A percentile compares a stretch with the other conserved stretches of the same genome.
Conservation (phyloP, 805 yeast genomes). For the Kodamaea leandrae region DNA sequence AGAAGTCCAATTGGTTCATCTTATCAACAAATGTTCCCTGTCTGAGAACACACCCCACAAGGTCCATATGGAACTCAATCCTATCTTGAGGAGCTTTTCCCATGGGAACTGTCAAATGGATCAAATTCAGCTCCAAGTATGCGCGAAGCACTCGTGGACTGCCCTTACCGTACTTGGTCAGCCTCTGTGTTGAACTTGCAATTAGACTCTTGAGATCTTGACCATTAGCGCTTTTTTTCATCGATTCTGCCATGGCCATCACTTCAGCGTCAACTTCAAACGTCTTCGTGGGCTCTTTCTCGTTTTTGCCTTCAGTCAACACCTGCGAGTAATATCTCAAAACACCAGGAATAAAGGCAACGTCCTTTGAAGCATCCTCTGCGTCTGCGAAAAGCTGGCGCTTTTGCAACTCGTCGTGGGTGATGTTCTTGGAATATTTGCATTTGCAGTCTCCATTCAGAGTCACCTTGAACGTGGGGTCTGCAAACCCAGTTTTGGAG, state of each 20-base stretch:
- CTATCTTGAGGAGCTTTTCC: too few species aligned
- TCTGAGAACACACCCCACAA: slow-evolving; percentile 23
- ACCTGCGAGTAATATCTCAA: too few species aligned
- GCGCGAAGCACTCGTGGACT: not conserved
- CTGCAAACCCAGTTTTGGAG: slow-evolving; percentile 15
- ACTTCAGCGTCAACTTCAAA: too few species aligned
- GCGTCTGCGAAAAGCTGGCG: slow-evolving; percentile 10
- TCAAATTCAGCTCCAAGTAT: slow-evolving; percentile 4
- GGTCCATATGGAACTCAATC: slow-evolving; percentile 18
- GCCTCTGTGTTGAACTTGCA: not conserved
- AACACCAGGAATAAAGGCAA: not conserved
- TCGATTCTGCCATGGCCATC: too few species aligned
- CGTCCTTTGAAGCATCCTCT: not conserved
- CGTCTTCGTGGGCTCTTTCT: too few species aligned
- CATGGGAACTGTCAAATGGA: slow-evolving; percentile 1
- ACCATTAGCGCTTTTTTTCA: too few species aligned
- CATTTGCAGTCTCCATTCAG: slow-evolving; percentile 2
- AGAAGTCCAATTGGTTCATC: slow-evolving; percentile 21
- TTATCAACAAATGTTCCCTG: slow-evolving; percentile 22
- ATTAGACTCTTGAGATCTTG: too few species aligned
- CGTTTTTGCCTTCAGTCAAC: too few species aligned
- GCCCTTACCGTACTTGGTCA: not conserved
- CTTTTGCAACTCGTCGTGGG: slow-evolving; percentile 20
- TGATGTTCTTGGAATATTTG: slow-evolving; percentile 8
- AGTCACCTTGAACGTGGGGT: slow-evolving; percentile 9